Percentiles rank a stretch among this genome's conserved stretches.
phyloP scores from a whole-genome alignment of 345 rosid species.

The Citrus medica region DNA sequence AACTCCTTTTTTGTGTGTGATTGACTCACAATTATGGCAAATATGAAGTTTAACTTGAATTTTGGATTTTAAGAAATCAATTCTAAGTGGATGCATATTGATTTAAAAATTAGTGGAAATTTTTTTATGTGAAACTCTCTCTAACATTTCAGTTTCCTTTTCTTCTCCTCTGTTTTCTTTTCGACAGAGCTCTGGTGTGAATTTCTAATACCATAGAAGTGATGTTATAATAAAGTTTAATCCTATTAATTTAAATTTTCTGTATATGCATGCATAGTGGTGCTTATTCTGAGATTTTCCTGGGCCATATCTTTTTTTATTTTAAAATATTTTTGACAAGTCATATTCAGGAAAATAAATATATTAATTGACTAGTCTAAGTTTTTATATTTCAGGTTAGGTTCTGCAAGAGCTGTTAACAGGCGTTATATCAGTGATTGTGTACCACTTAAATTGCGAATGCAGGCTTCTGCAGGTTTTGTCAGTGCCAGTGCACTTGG shows the following conservation, averaged over 20 bases:
- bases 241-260: background rate
- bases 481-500: slow-evolving; percentile 93
- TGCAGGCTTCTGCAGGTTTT: slow-evolving; percentile 83
- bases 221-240: background rate
- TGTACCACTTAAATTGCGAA: slow-evolving; percentile 63
- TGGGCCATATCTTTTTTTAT: background rate
- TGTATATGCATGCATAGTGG: background rate
- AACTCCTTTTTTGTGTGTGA: background rate
- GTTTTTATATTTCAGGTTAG: slow-evolving; percentile 49
- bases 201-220: background rate
- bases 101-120: background rate
- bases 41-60: background rate
- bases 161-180: background rate
- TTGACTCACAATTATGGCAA: background rate
- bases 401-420: slow-evolving; percentile 89
- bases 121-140: background rate
- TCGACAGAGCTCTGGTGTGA: background rate
- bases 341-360: background rate
- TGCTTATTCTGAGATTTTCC: background rate
- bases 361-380: background rate
- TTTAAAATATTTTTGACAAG: background rate
- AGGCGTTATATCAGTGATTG: slow-evolving; percentile 82
- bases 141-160: background rate
- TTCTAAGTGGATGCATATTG: background rate
- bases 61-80: background rate